phyloP scores from a whole-genome alignment of 129 eudicot species.

The Artemisia tridentata region DNA sequence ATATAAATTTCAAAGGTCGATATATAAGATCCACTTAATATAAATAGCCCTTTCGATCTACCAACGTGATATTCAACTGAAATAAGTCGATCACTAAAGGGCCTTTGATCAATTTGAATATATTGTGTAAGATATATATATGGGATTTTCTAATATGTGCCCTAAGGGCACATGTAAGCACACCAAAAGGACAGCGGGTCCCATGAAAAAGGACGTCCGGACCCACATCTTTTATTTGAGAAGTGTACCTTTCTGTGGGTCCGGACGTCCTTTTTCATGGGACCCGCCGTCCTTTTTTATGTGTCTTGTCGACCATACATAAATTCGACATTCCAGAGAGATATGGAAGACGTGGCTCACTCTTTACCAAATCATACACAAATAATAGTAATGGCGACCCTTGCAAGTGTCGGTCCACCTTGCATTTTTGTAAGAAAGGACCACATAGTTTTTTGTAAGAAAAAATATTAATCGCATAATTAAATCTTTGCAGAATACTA shows the following conservation, averaged over 20 bases:
- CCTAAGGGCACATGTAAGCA: too few species aligned
- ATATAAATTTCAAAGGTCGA: conserved; percentile 21
- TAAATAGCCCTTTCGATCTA: conserved; percentile 18
- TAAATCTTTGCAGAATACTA: conserved; percentile 7
- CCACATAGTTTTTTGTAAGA: too few species aligned
- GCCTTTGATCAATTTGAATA: background rate
- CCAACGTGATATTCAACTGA: conserved; percentile 10
- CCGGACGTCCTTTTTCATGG: too few species aligned
- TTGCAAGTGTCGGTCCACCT: too few species aligned
- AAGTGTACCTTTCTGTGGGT: too few species aligned
- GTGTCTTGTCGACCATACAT: background rate
- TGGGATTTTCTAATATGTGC: too few species aligned
- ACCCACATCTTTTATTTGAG: too few species aligned
- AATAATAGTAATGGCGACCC: too few species aligned
- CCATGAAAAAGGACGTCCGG: background rate
- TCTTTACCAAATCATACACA: conserved; percentile 11
- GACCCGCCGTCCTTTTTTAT: too few species aligned
- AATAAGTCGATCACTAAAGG: background rate
- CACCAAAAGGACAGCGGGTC: too few species aligned
- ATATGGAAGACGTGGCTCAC: conserved; percentile 14
- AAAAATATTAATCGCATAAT: background rate
- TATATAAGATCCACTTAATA: conserved; percentile 25
- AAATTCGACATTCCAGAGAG: background rate
- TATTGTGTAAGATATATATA: background rate
- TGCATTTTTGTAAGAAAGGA: too few species aligned